Evolutionary conservation across 225 moss, liverwort and hornwort species (phyloP).

Genomic region (Polytrichum commune): DNA sequence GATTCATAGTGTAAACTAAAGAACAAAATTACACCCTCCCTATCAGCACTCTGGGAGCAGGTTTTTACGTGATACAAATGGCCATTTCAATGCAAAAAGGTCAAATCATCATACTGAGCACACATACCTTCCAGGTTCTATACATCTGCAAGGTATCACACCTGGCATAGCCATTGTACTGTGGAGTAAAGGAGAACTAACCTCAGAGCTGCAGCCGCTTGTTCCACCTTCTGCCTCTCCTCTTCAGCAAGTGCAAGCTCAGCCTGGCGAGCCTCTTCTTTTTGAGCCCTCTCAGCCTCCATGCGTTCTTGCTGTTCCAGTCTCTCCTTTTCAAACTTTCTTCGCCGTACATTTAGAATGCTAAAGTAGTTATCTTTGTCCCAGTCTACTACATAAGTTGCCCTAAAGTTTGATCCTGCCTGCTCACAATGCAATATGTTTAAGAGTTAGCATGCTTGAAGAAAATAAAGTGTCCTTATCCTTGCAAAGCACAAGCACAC

Average conservation of each 20-base stretch:
- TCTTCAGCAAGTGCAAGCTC: slow-evolving; percentile 29
- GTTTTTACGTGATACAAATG: too few species aligned
- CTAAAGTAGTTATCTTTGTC: slow-evolving; percentile 57
- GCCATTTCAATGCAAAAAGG: too few species aligned
- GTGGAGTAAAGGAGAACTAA: slow-evolving; percentile 16
- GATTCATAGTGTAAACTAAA: background rate
- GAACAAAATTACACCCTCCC: background rate
- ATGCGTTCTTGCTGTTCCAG: slow-evolving; percentile 43
- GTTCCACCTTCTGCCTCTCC: slow-evolving; percentile 37
- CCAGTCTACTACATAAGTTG: slow-evolving; percentile 56
- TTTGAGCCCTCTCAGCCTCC: slow-evolving; percentile 31
- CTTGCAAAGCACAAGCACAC: too few species aligned
- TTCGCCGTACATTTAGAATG: slow-evolving; percentile 45
- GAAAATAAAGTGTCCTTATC: too few species aligned
- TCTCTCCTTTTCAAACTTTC: slow-evolving; percentile 61
- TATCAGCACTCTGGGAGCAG: too few species aligned
- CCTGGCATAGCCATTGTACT: slow-evolving; percentile 6
- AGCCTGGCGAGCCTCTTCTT: slow-evolving; percentile 44
- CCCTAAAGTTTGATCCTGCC: slow-evolving; percentile 60
- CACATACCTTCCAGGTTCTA: background rate
- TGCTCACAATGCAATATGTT: slow-evolving; percentile 12
- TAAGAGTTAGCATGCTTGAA: too few species aligned
- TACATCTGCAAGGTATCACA: background rate
- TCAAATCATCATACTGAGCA: background rate
- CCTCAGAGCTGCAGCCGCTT: slow-evolving; percentile 37